Conservation (phyloP, 2,329 filamentous ascomycete species). For the Aschersonia sp. region DNA sequence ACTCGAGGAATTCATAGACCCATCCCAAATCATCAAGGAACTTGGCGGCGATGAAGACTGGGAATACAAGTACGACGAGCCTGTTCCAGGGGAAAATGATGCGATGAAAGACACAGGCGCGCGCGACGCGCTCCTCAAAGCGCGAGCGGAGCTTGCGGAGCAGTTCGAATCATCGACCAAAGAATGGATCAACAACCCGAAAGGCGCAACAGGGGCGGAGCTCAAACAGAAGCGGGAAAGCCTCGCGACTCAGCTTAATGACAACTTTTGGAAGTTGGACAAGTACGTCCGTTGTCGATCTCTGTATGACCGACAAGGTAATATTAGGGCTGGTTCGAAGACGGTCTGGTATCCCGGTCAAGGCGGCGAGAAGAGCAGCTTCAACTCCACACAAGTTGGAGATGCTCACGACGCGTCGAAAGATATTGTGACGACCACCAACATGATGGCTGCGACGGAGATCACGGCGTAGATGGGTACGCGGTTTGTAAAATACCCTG, state of each 20-base stretch:
- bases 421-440: not conserved
- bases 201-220: slow-evolving; percentile 9
- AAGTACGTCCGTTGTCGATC: slow-evolving; percentile 49
- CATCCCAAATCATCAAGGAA: slow-evolving; percentile 44
- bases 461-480: slow-evolving; percentile 1
- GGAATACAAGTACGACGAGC: slow-evolving; percentile 51
- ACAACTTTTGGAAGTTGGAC: slow-evolving; percentile 59
- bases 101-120: slow-evolving; percentile 28
- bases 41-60: slow-evolving; percentile 50
- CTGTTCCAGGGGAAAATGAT: slow-evolving; percentile 43
- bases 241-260: slow-evolving; percentile 34
- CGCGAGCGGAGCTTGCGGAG: slow-evolving; percentile 36
- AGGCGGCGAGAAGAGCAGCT: not conserved
- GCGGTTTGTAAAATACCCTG: not conserved
- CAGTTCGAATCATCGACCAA: slow-evolving; percentile 45
- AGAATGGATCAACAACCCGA: slow-evolving; percentile 36
- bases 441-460: not conserved
- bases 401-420: not conserved
- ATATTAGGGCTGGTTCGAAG: slow-evolving; percentile 1
- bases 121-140: slow-evolving; percentile 31
- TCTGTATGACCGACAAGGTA: slow-evolving; percentile 40
- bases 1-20: slow-evolving; percentile 44
- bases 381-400: not conserved
- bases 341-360: slow-evolving; percentile 2
- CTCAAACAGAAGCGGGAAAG: slow-evolving; percentile 22